These are phyloP conservation scores for Ustilago cynodontis DNA, from an alignment of 1,284 basidiomycete genomes.

Conservation along the genomic window DNA sequence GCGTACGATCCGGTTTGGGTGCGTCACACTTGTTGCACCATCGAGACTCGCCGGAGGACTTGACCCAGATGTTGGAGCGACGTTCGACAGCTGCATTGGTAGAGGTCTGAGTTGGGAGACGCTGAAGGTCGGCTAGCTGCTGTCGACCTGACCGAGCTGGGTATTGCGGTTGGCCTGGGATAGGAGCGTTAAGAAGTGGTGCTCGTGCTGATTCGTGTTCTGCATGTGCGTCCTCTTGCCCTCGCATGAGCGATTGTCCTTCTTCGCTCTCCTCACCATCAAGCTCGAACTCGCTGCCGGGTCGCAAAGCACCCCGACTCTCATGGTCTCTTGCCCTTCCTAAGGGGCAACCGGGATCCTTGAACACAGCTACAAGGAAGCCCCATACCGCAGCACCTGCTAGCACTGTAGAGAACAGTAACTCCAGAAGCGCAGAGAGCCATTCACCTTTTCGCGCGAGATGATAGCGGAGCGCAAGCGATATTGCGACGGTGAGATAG, in stretches of 20 bases:
- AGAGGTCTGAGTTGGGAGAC: conserved; percentile 8
- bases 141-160: conserved; percentile 52
- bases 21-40: conserved; percentile 64
- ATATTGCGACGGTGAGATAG: conserved; percentile 45
- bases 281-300: conserved; percentile 28
- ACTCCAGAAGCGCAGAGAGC: conserved; percentile 32
- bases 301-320: conserved; percentile 6
- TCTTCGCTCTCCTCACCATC: conserved; percentile 18
- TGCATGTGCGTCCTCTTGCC: conserved; percentile 7
- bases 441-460: conserved; percentile 30
- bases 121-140: conserved; percentile 48
- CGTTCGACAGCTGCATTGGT: conserved; percentile 11
- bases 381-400: conserved; percentile 49
- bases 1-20: conserved; percentile 64
- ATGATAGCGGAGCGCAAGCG: conserved; percentile 42
- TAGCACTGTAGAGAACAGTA: conserved; percentile 39
- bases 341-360: conserved; percentile 36
- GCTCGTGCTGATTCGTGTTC: conserved; percentile 16
- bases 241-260: conserved; percentile 25
- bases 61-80: conserved; percentile 54
- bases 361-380: conserved; percentile 55
- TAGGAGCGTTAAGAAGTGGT: conserved; percentile 36
- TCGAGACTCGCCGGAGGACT: conserved; percentile 58
- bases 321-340: conserved; percentile 11
- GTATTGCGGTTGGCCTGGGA: conserved; percentile 54